Evolutionary conservation across 257 asterid genomes (phyloP), one percentile per base, ranked within the genome.

Genomic region (Capsicum chinense): DNA sequence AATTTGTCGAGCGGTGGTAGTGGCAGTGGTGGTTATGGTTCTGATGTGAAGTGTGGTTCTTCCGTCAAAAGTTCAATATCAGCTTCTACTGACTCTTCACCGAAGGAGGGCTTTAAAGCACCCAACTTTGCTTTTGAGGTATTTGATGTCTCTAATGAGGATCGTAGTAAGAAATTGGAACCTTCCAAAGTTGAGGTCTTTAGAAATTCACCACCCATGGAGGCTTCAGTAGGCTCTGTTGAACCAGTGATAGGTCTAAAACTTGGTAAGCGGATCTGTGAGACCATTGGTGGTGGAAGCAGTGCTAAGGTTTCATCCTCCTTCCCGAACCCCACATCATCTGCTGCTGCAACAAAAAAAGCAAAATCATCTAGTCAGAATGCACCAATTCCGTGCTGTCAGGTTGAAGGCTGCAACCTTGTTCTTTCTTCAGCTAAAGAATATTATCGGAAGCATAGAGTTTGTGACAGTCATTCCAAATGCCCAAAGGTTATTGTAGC

Each of bases 211-310:
- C 87, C 91, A 3, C 88, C 87, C 66, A 80, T 88, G 87, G 92
- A 91, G 54, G 86, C 92, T 82, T 92, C 97, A 17, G 87, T 85
- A 66, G 92, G 91, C 79, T 86, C 89, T 68, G 88, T 80, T 47
- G 98, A 95, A 68, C 94, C 95, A 9, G 73, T 90, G 83, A 92
- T 90, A 16, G 95, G 95, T 83, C 88, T 94, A 87, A 92, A 92
- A 91, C 95, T 95, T 44, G 99, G 99, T 79, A 94, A 94, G 89
- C 90, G 97, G 83, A 91, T 97, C 26, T 94, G 91, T 64, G 98
- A 93, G 89, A 93, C 92, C 74, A 87, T 68, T 67, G 57, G 88
- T 56, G 79, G 84, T 76, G 90, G 87, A 47, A 88, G 89, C 85
- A 91, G 88, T 81, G 86, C 64, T 71, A 93, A 91, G 90, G 88